Base-by-base conservation (phyloP, 805 yeast genomes). In the Cyberlindnera saturnus region DNA sequence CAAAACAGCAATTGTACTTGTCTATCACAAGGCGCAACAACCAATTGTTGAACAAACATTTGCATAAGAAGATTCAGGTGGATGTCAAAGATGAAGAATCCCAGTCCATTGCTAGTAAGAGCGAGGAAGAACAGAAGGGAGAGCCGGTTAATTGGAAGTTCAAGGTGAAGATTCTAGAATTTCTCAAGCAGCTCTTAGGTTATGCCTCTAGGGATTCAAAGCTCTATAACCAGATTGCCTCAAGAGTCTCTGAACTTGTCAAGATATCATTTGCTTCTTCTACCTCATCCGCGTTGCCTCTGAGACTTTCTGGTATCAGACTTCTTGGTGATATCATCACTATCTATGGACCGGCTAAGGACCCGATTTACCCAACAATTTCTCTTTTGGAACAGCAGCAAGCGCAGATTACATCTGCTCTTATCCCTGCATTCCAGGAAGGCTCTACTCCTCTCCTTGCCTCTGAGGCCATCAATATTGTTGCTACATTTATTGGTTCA, bases 381-480 rank as follows among this genome's bases (percentile, higher is more conserved):
- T 75, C 91, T 0, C 70, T 89, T 9, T 65, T 91, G 35, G 96
- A 86, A 51, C 97, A 90, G 62, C 96, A 86, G 56, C 96, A 93
- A 55, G 98, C 98, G 0, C 96, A 88, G 53, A 86, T 93, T 9
- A 82, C 86, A 9, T 82, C 96, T 45, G 95, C 98, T 0, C 70
- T 91, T 43, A 75, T 88, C 39, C 96, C 97, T 0, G 87, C 95
- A 10, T 91, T 93, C 64, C 74, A 74, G 30, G 67, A 74, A 3
- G 90, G 81, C 16, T 81, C 89, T 44, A 81, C 83, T 11, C 78
- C 95, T 1, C 74, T 75, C 32, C 73, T 88, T 1, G 89, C 91
- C 1, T 76, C 86, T 18, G 76, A 75, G 41, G 96, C 96, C 0
- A 75, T 91, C 31, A 76, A 77, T 34, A 84, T 89, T 2, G 78